phyloP scores from a whole-genome alignment of 2,329 filamentous ascomycete species.

The Corynespora cassiicola region DNA sequence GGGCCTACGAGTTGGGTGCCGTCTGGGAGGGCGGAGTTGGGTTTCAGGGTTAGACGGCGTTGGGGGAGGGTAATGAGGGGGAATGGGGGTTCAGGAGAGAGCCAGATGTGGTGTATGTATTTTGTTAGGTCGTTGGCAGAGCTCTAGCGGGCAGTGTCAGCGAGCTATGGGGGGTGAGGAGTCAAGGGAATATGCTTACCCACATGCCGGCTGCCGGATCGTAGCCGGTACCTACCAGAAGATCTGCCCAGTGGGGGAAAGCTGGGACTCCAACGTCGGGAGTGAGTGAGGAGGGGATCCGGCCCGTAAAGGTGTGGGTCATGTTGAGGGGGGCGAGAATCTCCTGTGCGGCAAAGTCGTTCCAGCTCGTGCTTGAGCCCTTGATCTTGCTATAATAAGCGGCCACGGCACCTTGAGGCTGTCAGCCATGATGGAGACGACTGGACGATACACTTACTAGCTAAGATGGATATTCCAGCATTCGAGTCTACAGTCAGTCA shows the following conservation, averaged over 20 bases:
- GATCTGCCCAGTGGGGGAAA: conserved; percentile 32
- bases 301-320: conserved; percentile 33
- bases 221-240: conserved; percentile 34
- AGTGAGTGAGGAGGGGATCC: conserved; percentile 23
- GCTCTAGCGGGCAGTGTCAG: no score
- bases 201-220: conserved; percentile 40
- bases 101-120: conserved; percentile 33
- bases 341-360: conserved; percentile 22
- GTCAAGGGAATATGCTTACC: conserved; percentile 12
- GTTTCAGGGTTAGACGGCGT: conserved; percentile 30
- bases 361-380: conserved; percentile 24
- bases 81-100: conserved; percentile 18
- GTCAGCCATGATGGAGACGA: neutral
- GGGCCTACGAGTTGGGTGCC: conserved; percentile 34
- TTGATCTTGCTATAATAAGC: conserved; percentile 31
- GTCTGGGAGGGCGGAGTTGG: conserved; percentile 27
- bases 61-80: conserved; percentile 30
- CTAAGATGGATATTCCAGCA: conserved; percentile 34
- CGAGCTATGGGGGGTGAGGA: neutral
- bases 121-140: conserved; percentile 36
- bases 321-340: conserved; percentile 31
- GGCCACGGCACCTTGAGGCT: conserved; percentile 22
- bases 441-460: conserved; percentile 8
- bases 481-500: conserved; percentile 27
- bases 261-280: conserved; percentile 30